Conservation (phyloP, 1,284 basidiomycete species). For the Coriolopsis trogii region DNA sequence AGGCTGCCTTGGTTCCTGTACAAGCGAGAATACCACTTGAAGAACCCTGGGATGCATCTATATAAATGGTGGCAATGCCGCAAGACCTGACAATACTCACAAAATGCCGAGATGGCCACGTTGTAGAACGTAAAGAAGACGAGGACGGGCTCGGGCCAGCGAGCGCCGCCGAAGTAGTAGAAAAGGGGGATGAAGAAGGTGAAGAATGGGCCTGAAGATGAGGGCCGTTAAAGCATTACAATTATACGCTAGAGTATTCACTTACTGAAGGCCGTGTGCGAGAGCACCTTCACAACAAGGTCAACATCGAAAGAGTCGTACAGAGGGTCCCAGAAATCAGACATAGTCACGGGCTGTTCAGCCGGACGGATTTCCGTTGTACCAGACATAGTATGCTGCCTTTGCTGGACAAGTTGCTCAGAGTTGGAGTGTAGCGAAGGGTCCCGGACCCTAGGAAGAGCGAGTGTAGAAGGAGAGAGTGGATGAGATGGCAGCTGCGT, state of each 20-base stretch:
- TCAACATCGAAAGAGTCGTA: constrained; percentile 75
- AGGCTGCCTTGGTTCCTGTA: constrained; percentile 75
- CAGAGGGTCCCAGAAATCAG: constrained; percentile 21
- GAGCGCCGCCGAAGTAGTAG: constrained; percentile 69
- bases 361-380: too few species aligned
- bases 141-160: constrained; percentile 53
- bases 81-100: constrained; percentile 47
- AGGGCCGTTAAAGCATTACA: too few species aligned
- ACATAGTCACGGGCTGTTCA: constrained; percentile 3
- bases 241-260: too few species aligned
- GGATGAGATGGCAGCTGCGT: constrained; percentile 2
- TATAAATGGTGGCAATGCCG: background rate
- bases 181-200: constrained; percentile 76
- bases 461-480: background rate
- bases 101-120: constrained; percentile 57
- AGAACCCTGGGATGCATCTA: constrained; percentile 51
- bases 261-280: constrained; percentile 78
- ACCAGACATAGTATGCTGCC: background rate
- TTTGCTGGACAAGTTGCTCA: background rate
- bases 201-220: constrained; percentile 82
- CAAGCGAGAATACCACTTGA: constrained; percentile 69
- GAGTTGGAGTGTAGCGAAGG: background rate
- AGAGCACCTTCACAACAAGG: constrained; percentile 73
- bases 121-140: constrained; percentile 56
- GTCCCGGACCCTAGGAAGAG: constrained; percentile 5